Conservation (phyloP, 202 grass and related monocot species). For the Hordeum pubiflorum region DNA sequence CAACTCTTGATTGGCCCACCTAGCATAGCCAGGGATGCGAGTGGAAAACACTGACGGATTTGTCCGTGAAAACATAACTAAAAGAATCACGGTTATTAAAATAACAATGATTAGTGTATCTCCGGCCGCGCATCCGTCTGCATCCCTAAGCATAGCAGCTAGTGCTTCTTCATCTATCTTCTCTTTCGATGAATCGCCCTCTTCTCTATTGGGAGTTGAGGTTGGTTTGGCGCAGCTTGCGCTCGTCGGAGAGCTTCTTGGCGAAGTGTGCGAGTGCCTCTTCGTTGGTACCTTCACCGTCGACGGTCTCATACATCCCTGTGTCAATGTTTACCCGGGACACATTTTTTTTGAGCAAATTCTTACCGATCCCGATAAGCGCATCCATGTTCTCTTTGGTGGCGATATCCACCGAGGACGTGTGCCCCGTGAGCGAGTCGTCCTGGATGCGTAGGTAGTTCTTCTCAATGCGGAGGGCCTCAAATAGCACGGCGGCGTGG, state of each 20-base stretch:
- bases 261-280: constrained; percentile 31
- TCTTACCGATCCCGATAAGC: constrained; percentile 36
- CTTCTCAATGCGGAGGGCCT: constrained; percentile 29
- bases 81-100: no score
- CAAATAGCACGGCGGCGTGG: constrained; percentile 36
- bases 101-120: no score
- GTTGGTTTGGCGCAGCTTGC: background rate
- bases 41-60: no score
- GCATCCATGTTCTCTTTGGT: constrained; percentile 50
- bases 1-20: no score
- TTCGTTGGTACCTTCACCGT: constrained; percentile 34
- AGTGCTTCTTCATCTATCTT: no score
- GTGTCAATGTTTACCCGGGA: constrained; percentile 48
- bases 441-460: constrained; percentile 61
- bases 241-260: constrained; percentile 23
- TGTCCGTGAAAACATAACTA: no score
- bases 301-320: constrained; percentile 8
- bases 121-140: no score
- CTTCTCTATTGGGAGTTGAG: background rate
- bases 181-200: no score
- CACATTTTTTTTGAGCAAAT: constrained; percentile 26
- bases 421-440: constrained; percentile 31
- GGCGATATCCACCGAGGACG: constrained; percentile 45
- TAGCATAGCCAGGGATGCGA: no score
- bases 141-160: no score